Evolutionary conservation across 768 basidiomycete species (phyloP), one percentile per base, ranked within the genome.

Genomic region (Collybiopsis confluens): DNA sequence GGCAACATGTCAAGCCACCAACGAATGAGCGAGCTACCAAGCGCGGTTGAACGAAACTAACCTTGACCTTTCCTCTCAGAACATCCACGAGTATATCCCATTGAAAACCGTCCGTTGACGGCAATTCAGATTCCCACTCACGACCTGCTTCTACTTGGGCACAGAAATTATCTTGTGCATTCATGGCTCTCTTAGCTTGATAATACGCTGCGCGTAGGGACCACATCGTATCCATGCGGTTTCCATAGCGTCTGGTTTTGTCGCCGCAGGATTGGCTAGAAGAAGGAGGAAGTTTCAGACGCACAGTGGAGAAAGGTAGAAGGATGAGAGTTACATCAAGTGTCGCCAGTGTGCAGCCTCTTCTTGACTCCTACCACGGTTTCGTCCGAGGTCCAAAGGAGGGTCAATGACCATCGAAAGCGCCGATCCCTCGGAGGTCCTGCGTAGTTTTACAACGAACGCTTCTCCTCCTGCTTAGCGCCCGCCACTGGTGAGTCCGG

Each of bases 391-490:
- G 13, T 71, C 73, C 62, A 81, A 80, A 1, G 91, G 92, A 37
- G 92, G 88, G 43, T 97, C 93, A 35, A 97, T 73, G 10, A 93
- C 65, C 88, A 92, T 92, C 6, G 89, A 88, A 3, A 81, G 78
- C 1, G 90, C 78, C 0, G 90, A 87, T 21, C 85, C 81, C 57
- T 91, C 88, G 36, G 74, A 65, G 1, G 92, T 92, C 63, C 80
- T 82, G 18, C 95, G 81, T 23, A 92, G 73, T 66, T 97, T 97
- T 61, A 95, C 77, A 62, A 90, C 77, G 63, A 92, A 93, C 0
- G 92, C 89, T 65, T 95, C 90, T 4, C 93, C 93, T 46, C 88
- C 92, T 91, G 59, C n/a, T n/a, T n/a, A n/a, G n/a, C n/a, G n/a
- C n/a, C n/a, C n/a, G n/a, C n/a, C n/a, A 20, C 35, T 30, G 24